Conservation (phyloP, 2,329 filamentous ascomycete species). For the Neurospora sp. region DNA sequence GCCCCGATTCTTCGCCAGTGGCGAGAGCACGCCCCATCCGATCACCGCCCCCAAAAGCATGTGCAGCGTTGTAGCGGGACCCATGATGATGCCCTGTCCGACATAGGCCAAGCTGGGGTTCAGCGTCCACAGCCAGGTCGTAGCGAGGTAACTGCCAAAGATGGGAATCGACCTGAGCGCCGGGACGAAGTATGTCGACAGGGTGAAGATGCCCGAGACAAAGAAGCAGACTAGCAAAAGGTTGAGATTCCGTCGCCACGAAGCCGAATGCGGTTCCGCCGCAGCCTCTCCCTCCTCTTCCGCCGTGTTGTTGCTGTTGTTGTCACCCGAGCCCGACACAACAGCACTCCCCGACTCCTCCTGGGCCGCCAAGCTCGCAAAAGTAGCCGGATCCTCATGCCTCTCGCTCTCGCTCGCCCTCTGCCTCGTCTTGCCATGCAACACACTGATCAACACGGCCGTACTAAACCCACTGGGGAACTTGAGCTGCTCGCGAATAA, state of each 20-base stretch:
- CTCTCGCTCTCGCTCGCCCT: not conserved
- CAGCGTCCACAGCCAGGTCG: constrained; percentile 85
- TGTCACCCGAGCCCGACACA: not conserved
- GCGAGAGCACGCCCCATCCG: constrained; percentile 86
- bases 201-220: constrained; percentile 57
- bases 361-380: constrained; percentile 19
- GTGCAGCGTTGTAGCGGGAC: constrained; percentile 84
- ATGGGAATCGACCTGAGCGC: constrained; percentile 77
- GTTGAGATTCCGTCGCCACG: constrained; percentile 37
- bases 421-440: constrained; percentile 53
- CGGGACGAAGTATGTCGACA: constrained; percentile 85
- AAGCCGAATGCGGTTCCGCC: constrained; percentile 22
- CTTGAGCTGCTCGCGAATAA: constrained; percentile 82
- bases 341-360: constrained; percentile 14
- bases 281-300: constrained; percentile 17
- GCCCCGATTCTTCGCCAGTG: constrained; percentile 70
- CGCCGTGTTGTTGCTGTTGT: constrained; percentile 6
- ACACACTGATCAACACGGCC: constrained; percentile 79
- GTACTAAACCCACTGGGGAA: constrained; percentile 96
- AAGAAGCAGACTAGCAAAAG: constrained; percentile 47
- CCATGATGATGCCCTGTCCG: constrained; percentile 98
- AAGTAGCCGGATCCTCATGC: constrained; percentile 13
- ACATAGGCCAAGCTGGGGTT: constrained; percentile 97
- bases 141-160: constrained; percentile 64
- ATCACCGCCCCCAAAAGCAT: constrained; percentile 86